Evolutionary conservation across 108 stramenopile genomes (phyloP), one percentile per base, ranked within the genome.

Genomic region (Nannochloropsis granulata): DNA sequence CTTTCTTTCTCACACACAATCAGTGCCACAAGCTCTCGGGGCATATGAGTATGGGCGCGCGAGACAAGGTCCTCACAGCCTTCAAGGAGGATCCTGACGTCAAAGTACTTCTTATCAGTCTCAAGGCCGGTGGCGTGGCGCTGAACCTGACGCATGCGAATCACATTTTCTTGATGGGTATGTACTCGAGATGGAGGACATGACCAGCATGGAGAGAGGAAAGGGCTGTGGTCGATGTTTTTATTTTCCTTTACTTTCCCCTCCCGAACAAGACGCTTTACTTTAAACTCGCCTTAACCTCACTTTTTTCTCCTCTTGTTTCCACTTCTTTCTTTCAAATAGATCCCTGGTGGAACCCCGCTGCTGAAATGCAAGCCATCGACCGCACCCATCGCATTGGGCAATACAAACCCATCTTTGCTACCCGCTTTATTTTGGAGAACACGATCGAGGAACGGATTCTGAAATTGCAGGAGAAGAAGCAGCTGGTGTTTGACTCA

Each of bases 321-420:
- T 24, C 8, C 34, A 5, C 2, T 44, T 25, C 71, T 13, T 81
- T 80, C 12, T 78, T 13, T 34, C 26, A 78, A 8, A 25, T 19
- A 24, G 81, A 45, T 80, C 94, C 94, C 2, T 97, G 96, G 96
- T 98, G 92, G 93, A 93, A 94, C 83, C 94, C 94, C 7, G 94
- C 95, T 12, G 97, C 96, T 7, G 98, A 98, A 87, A 95, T 96
- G 94, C 99, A 99, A 90, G 98, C 98, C 9, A 98, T 99, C 86
- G 97, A 98, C 82, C 91, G 99, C 45, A 96, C 96, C 12, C 98
- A 98, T 91, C 92, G 99, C 16, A 90, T 99, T 13, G 98, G 98
- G 10, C 98, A 98, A 89, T 92, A 93, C 82, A 91, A 95, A 24
- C 94, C 96, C 1, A 97, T 99, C 86, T 91, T 92, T 44, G 98